Base-by-base conservation (phyloP, 805 yeast species). In the Candida pseudoglaebosa region DNA sequence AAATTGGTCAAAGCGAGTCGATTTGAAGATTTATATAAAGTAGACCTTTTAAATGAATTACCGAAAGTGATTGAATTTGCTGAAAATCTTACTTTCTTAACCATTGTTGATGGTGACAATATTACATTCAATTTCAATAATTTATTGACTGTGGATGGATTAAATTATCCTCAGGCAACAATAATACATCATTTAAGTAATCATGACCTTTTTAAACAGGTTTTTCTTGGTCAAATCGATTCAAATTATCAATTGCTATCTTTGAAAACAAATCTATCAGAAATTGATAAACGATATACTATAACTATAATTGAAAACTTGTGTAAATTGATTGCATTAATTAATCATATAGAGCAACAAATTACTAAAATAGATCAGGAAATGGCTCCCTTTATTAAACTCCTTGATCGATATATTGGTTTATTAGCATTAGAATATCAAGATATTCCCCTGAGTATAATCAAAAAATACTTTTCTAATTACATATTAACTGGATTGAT, bases 401-500 rank as follows among this genome's bases (percentile, higher is more conserved):
- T 57, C 2, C 53, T 53, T 24, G 71, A 67, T 38, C 44, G 70
- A 10, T 57, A 64, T 40, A 41, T 67, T 13, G 17, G 21, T 4
- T 22, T 33, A 9, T 16, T 33, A 14, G 20, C 21, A 10, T 18
- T 21, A 29, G 28, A 26, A n/a, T 36, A 29, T 39, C 21, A 39
- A 2, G 42, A 40, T 8, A 48, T 46, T 9, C 45, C 48, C 24
- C 47, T 47, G 17, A 43, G 43, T 4, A 38, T 36, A 14, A 47
- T 62, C 14, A 36, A 44, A 12, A 36, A 44, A 7, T 48, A 51
- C 26, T 52, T 79, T 5, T 69, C 70, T 39, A 75, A 74, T 36
- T 48, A 76, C 16, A 54, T 79, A 2, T 50, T 79, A 3, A 76
- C 84, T 0, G 83, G 84, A 2, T 61, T 75, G 37, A 64, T 80